These are phyloP conservation scores for Neonectria coccinea DNA, from an alignment of 2,329 filamentous ascomycete genomes.

Conservation along the genomic window DNA sequence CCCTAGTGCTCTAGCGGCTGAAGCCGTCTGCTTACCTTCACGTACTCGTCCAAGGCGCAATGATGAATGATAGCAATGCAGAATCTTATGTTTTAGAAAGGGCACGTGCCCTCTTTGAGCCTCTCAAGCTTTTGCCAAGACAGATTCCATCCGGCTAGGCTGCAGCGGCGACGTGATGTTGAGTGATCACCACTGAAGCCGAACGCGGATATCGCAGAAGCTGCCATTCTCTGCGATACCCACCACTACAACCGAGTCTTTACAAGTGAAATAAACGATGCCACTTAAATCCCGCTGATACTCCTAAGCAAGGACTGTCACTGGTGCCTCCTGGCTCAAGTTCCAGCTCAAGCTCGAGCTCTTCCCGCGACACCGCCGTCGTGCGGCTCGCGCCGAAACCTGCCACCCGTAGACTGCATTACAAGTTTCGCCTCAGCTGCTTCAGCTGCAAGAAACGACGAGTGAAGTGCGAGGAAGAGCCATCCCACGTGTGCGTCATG, in stretches of 20 bases:
- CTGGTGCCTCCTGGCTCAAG: slow-evolving; percentile 13
- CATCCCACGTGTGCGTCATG: slow-evolving; percentile 48
- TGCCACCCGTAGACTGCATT: slow-evolving; percentile 29
- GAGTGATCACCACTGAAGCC: not conserved
- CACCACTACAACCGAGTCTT: not conserved
- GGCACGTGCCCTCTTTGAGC: not conserved
- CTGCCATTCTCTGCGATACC: not conserved
- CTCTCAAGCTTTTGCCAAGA: not conserved
- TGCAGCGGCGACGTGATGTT: not conserved
- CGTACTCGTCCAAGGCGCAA: no score
- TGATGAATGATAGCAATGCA: no score
- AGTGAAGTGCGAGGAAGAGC: slow-evolving; percentile 49
- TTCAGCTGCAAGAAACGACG: slow-evolving; percentile 49
- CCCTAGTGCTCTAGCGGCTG: no score
- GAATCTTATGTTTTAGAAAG: not conserved
- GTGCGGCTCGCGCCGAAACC: not conserved
- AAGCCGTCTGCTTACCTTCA: no score
- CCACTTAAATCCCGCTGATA: not conserved
- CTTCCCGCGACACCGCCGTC: slow-evolving; percentile 12
- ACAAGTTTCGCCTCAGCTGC: slow-evolving; percentile 49
- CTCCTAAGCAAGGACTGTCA: not conserved
- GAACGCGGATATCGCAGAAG: not conserved
- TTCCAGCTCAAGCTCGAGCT: slow-evolving; percentile 16
- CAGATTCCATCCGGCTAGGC: not conserved
- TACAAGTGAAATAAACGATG: not conserved